Base-by-base conservation (phyloP, 2,329 filamentous ascomycete genomes). In the Arachnopeziza araneosa region DNA sequence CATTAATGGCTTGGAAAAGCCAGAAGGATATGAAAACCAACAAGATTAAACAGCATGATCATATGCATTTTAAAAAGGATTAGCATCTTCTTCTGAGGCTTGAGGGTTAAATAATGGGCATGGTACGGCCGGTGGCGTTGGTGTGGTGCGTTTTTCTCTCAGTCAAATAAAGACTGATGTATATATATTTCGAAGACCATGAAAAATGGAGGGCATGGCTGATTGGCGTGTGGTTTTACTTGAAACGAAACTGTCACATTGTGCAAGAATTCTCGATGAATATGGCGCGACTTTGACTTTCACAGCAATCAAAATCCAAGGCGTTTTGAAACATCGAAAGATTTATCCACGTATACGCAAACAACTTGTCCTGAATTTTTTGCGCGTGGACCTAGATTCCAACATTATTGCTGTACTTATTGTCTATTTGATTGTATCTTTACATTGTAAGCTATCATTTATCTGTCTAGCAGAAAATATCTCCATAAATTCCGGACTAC, bases 21-120 rank as follows among this genome's bases (percentile, higher is more conserved):
- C 95, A 17, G 84, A 87, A 67, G 95, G 93, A 64, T 96, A 89
- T 77, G 87, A 96, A 73, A 83, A 85, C 67, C 82, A 93, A 76
- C 76, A 81, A 67, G 78, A 81, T 67, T 82, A 79, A 71, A 64
- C 48, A 59, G 21, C 26, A 51, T 49, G 52, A 30, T 44, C 17
- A 19, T 44, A 44, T 44, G 10, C 36, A 44, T 44, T 44, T 44
- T 14, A 14, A 44, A n/a, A 44, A 44, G 36, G 36, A 19, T 8
- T 44, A 17, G 36, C 36, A 44, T 44, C 17, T 44, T 14, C 30
- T 32, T 44, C 36, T 17, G 36, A 19, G 36, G 36, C 36, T 44
- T 44, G 36, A 44, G 17, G 36, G 36, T 44, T 44, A 5, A 44
- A 44, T 14, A 44, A 14, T 44, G 12, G 36, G 36, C 36, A 44